Evolutionary conservation across 306 rosid species (phyloP), one percentile per base, ranked within the genome.

Genomic region (Castanea mollissima): DNA sequence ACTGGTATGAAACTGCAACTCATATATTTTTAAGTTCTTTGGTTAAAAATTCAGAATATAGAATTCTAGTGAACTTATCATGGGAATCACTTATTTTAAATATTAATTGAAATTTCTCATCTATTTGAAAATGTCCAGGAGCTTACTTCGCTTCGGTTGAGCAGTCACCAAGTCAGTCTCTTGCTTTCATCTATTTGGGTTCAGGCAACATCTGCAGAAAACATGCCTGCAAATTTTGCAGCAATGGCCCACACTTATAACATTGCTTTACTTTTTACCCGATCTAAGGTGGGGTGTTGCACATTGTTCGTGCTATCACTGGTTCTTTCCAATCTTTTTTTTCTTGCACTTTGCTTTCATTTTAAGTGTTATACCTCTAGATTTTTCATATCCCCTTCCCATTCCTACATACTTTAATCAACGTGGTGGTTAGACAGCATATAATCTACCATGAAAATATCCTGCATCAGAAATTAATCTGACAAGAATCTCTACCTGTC

Each of bases 121-220:
- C 70, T 68, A 56, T 64, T 78, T 80, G 10, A 74, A 76, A 32
- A 68, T 87, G 82, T 23, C 68, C 89, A 95, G 99, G 97, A 89
- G 82, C 83, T 89, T 75, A 88, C 91, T 80, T 87, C 92, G 69
- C 88, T 95, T 79, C 90, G 97, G 70, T 87, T 95, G 76, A 95
- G 98, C 85, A 90, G 97, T 88, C 91, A 91, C 88, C 99, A 93
- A 91, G 93, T 93, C 81, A 89, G 91, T 81, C 97, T 91, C 77
- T 80, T 95, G 90, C 98, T 95, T 85, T 95, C 98, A 75, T 95
- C 92, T 57, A 90, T 95, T 80, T 93, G 99, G 99, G 85, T 93
- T 86, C 99, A 95, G 89, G 99, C 99, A 82, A 90, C 92, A 77
- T 91, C 90, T 79, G 69, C 80, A 80, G 96, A 90, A 57, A 93